A percentile compares a stretch with the other conserved stretches of the same genome.
phyloP scores from a whole-genome alignment of 331 rosid species.

The Acacia concinna region DNA sequence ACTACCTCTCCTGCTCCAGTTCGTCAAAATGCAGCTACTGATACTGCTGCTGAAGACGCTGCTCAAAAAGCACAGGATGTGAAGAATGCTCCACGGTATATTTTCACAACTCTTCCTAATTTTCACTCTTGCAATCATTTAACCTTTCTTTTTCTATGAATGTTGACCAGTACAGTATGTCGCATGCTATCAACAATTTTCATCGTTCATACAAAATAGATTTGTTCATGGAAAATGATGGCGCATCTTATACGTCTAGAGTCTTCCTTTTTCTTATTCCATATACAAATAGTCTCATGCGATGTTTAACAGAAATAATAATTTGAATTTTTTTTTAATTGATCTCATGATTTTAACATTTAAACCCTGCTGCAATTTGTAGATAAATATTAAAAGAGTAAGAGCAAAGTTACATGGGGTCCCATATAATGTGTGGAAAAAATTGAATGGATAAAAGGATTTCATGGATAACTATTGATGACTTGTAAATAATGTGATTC shows the following conservation, averaged over 20 bases:
- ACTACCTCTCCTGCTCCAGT: slow-evolving; percentile 28
- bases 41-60: slow-evolving; percentile 9
- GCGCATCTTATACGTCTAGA: neutral
- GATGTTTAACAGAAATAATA: neutral
- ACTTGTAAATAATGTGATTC: neutral
- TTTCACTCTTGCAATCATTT: neutral
- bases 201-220: neutral
- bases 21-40: slow-evolving; percentile 26
- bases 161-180: neutral
- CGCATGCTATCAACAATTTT: neutral
- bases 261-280: neutral
- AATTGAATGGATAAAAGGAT: neutral
- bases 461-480: neutral
- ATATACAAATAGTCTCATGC: neutral
- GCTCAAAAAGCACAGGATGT: slow-evolving; percentile 38
- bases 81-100: slow-evolving; percentile 45
- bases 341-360: neutral
- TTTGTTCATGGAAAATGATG: neutral
- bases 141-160: neutral
- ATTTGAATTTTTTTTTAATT: neutral
- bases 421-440: neutral
- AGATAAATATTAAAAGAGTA: neutral
- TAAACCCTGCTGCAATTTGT: neutral
- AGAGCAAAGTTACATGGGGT: neutral
- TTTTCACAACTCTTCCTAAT: neutral